Evolutionary conservation across 108 stramenopile genomes (phyloP).

Genomic region (Stephanodiscus triporus): DNA sequence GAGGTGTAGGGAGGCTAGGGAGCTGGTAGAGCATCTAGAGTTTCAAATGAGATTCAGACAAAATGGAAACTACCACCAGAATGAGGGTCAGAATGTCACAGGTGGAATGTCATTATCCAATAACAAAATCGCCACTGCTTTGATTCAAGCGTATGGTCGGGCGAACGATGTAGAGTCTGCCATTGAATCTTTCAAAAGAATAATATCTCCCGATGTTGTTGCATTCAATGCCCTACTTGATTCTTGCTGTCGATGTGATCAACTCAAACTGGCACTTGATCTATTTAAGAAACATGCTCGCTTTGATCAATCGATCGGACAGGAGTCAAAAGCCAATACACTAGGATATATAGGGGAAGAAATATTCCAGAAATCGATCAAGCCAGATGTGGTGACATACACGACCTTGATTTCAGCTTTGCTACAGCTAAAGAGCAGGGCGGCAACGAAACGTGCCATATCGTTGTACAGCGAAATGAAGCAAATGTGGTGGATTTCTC

Average conservation of each 20-base stretch:
- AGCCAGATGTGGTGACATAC: conserved; percentile 78
- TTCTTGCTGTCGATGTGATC: conserved; percentile 60
- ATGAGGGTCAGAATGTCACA: not conserved
- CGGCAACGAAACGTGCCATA: conserved; percentile 49
- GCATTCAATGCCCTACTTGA: conserved; percentile 80
- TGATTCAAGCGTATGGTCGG: conserved; percentile 66
- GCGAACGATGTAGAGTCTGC: conserved; percentile 62
- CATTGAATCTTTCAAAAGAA: conserved; percentile 49
- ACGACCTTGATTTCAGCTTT: conserved; percentile 69
- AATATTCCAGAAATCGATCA: conserved; percentile 4
- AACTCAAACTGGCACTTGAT: conserved; percentile 61
- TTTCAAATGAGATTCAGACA: not conserved
- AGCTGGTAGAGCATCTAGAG: conserved; percentile 59
- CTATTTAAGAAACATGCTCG: conserved; percentile 51
- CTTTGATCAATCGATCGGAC: conserved; percentile 39
- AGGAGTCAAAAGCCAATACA: conserved; percentile 2
- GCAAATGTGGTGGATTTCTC: conserved; percentile 53
- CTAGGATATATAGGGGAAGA: not conserved
- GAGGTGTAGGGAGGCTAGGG: conserved; percentile 62
- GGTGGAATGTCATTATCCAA: conserved; percentile 55
- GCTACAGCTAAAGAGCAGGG: conserved; percentile 53
- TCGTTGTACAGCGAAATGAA: conserved; percentile 76
- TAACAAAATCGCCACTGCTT: conserved; percentile 60
- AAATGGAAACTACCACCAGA: conserved; percentile 6
- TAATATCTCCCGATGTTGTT: conserved; percentile 63